phyloP scores from a whole-genome alignment of 2,329 filamentous ascomycete species.

The Colletotrichum chlorophyti region DNA sequence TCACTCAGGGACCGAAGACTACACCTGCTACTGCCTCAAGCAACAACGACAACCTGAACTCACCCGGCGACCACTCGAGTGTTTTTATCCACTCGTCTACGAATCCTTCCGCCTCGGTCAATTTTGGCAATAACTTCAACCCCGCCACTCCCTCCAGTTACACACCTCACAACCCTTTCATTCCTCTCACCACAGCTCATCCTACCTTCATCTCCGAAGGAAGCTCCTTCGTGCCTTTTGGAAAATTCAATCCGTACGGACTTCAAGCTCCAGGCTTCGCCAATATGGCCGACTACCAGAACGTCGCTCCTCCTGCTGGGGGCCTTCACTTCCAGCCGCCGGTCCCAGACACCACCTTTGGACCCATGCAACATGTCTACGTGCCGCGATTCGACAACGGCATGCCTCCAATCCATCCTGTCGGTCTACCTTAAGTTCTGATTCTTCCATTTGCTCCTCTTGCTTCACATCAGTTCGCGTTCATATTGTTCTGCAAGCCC shows the following conservation, averaged over 20 bases:
- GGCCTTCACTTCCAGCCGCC: conserved; percentile 64
- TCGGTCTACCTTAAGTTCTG: conserved; percentile 39
- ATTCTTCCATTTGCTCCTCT: conserved; percentile 33
- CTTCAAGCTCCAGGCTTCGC: conserved; percentile 28
- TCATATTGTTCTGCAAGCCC: conserved; percentile 10
- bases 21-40: conserved; percentile 8
- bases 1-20: conserved; percentile 10
- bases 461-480: neutral
- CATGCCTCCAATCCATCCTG: conserved; percentile 37
- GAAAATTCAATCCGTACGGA: conserved; percentile 19
- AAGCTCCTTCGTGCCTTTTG: conserved; percentile 21
- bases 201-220: conserved; percentile 5
- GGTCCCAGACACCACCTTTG: conserved; percentile 63
- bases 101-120: conserved; percentile 26
- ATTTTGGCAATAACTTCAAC: conserved; percentile 2
- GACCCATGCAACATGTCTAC: conserved; percentile 62
- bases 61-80: neutral
- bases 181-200: conserved; percentile 25
- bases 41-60: neutral
- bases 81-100: conserved; percentile 19
- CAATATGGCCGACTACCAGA: conserved; percentile 50
- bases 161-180: conserved; percentile 23
- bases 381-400: conserved; percentile 58
- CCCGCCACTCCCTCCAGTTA: conserved; percentile 6
- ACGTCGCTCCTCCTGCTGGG: conserved; percentile 46